Percentiles rank a stretch among this genome's conserved stretches.
phyloP scores from a whole-genome alignment of 1,139 yeast species.

The Suhomyces kunorum region DNA sequence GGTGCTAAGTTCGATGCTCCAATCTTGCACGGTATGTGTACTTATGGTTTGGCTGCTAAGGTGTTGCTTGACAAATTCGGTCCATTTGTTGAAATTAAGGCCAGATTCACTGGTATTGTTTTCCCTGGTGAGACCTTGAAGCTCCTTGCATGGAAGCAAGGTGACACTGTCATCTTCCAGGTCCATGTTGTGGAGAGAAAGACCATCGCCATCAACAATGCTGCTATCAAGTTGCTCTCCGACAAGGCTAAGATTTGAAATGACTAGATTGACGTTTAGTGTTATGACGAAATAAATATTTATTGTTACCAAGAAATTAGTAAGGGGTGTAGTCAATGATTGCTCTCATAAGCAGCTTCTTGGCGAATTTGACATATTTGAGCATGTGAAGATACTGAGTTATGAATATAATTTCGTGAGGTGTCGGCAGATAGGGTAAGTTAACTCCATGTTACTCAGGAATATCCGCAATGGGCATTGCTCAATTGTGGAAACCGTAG shows the following conservation, averaged over 20 bases:
- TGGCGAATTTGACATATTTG: too few relatives aligned
- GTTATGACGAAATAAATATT: slow-evolving; percentile 7
- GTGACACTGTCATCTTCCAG: slow-evolving; percentile 73
- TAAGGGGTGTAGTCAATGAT: too few relatives aligned
- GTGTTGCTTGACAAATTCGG: slow-evolving; percentile 80
- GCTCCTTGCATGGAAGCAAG: slow-evolving; percentile 81
- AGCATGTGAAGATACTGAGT: too few relatives aligned
- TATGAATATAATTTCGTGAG: too few relatives aligned
- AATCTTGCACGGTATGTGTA: slow-evolving; percentile 89
- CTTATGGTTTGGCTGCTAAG: slow-evolving; percentile 82
- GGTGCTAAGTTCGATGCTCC: slow-evolving; percentile 87
- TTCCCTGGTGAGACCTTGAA: slow-evolving; percentile 95
- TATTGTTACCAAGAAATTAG: not conserved
- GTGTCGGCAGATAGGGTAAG: too few relatives aligned
- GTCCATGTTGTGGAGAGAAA: slow-evolving; percentile 80
- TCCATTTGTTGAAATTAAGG: slow-evolving; percentile 80
- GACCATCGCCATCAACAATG: slow-evolving; percentile 78
- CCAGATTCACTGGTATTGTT: slow-evolving; percentile 87
- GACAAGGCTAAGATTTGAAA: slow-evolving; percentile 46
- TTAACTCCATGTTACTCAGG: too few relatives aligned
- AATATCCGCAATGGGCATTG: too few relatives aligned
- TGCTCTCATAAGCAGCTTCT: too few relatives aligned
- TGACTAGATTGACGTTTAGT: slow-evolving; percentile 1
- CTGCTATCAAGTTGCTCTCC: slow-evolving; percentile 70
- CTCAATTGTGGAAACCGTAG: too few relatives aligned